phyloP scores from a whole-genome alignment of 768 basidiomycete genomes.

The Suillus bovinus region DNA sequence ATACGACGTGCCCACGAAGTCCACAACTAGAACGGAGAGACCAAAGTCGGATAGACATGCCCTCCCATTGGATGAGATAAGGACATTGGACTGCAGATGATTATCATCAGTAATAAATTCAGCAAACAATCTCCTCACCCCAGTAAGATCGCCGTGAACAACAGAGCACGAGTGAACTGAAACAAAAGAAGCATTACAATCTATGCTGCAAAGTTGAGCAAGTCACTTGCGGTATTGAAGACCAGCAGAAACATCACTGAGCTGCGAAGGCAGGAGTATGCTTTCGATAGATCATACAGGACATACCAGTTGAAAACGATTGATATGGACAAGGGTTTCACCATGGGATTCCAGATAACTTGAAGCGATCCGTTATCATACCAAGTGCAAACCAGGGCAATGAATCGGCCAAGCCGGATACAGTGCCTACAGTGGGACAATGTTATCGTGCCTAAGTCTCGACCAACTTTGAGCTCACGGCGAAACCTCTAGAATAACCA shows the following conservation, averaged over 20 bases:
- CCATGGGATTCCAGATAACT: constrained; percentile 18
- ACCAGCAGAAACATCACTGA: constrained; percentile 27
- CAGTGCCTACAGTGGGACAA: constrained; percentile 25
- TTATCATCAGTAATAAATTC: not conserved
- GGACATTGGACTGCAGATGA: constrained; percentile 40
- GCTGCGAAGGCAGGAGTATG: constrained; percentile 10
- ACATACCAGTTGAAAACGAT: constrained; percentile 20
- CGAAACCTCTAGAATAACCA: constrained; percentile 16
- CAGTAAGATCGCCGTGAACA: constrained; percentile 23
- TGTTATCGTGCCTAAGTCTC: constrained; percentile 23
- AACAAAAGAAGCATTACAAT: not conserved
- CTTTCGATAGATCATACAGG: not conserved
- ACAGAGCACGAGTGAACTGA: constrained; percentile 20
- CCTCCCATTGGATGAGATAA: constrained; percentile 35
- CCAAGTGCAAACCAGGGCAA: constrained; percentile 32
- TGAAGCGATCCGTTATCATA: constrained; percentile 22
- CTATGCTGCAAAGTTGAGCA: not conserved
- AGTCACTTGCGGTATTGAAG: constrained; percentile 26
- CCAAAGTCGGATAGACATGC: constrained; percentile 49
- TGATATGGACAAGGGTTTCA: constrained; percentile 8
- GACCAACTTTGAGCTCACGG: constrained; percentile 30
- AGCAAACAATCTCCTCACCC: constrained; percentile 8
- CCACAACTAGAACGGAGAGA: constrained; percentile 22
- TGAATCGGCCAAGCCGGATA: constrained; percentile 26
- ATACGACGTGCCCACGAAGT: constrained; percentile 14